Conservation (phyloP, 1,139 yeast genomes). For the Eremothecium sinecaudum region DNA sequence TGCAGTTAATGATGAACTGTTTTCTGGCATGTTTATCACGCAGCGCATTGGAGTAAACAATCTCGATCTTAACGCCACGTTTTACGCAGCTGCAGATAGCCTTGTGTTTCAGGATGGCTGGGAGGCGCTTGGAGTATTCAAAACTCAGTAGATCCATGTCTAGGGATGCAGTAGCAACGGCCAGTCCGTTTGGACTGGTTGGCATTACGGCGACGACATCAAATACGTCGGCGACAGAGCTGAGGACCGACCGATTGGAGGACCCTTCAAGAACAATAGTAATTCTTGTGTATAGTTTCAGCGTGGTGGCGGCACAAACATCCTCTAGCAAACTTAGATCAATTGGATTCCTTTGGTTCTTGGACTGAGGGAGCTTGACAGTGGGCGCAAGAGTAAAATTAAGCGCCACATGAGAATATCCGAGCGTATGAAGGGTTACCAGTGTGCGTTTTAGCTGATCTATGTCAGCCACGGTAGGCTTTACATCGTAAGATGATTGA, state of each 20-base stretch:
- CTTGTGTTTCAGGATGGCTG: conserved; percentile 74
- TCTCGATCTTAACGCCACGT: conserved; percentile 69
- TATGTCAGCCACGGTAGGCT: conserved; percentile 38
- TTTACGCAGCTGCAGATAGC: conserved; percentile 75
- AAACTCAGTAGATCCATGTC: conserved; percentile 68
- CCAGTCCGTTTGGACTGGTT: conserved; percentile 65
- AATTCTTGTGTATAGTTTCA: conserved; percentile 58
- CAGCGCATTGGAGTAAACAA: conserved; percentile 53
- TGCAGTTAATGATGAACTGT: conserved; percentile 59
- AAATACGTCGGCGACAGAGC: conserved; percentile 52
- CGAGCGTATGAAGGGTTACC: conserved; percentile 50
- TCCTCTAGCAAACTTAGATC: conserved; percentile 23
- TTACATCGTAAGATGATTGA: conserved; percentile 37
- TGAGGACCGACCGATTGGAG: conserved; percentile 61
- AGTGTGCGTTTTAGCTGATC: conserved; percentile 41
- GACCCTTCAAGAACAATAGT: conserved; percentile 74
- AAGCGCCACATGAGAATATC: conserved; percentile 66
- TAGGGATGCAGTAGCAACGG: conserved; percentile 57
- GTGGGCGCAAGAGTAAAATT: conserved; percentile 54
- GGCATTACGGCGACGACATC: conserved; percentile 83
- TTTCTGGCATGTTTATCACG: conserved; percentile 40
- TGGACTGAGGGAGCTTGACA: conserved; percentile 43
- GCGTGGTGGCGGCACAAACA: conserved; percentile 26
- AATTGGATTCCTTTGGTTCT: conserved; percentile 26
- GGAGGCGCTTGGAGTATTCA: conserved; percentile 55